Conservation (phyloP, 345 rosid genomes). For the Heritiera littoralis region DNA sequence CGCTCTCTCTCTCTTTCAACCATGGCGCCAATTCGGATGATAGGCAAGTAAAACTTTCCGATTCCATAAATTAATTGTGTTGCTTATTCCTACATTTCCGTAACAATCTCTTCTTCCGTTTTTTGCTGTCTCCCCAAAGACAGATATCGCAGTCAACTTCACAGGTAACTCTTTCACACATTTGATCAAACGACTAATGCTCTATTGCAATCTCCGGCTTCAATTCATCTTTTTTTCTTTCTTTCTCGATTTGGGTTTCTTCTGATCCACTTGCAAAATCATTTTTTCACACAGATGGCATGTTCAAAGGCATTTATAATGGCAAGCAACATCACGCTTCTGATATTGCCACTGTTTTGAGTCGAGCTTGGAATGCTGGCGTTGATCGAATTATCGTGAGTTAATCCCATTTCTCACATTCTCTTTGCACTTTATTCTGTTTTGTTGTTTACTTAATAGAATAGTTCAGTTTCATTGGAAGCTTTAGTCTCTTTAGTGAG, state of each 20-base stretch:
- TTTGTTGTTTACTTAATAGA: not conserved
- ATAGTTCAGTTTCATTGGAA: not conserved
- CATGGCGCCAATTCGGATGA: slow-evolving; percentile 74
- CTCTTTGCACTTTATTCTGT: slow-evolving; percentile 6
- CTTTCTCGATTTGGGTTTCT: not conserved
- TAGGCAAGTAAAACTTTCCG: slow-evolving; percentile 62
- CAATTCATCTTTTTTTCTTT: slow-evolving; percentile 1
- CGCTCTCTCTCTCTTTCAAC: slow-evolving; percentile 18
- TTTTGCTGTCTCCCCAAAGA: slow-evolving; percentile 16
- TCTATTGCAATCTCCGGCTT: not conserved
- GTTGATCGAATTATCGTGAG: slow-evolving; percentile 88
- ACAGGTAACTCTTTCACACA: slow-evolving; percentile 82
- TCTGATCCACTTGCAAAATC: not conserved
- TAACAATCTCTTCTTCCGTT: slow-evolving; percentile 5
- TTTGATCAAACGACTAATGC: slow-evolving; percentile 53
- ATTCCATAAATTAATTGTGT: not conserved
- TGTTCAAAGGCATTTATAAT: slow-evolving; percentile 90
- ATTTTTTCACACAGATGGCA: slow-evolving; percentile 60
- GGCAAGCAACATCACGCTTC: slow-evolving; percentile 80
- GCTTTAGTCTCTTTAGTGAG: slow-evolving; percentile 8
- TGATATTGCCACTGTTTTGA: slow-evolving; percentile 69
- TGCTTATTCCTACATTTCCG: not conserved
- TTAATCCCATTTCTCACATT: not conserved
- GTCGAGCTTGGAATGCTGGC: slow-evolving; percentile 92
- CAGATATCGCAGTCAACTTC: slow-evolving; percentile 95